Evolutionary conservation across 192 early-diverging fungal genomes (phyloP).

Genomic region (Linnemannia exigua): DNA sequence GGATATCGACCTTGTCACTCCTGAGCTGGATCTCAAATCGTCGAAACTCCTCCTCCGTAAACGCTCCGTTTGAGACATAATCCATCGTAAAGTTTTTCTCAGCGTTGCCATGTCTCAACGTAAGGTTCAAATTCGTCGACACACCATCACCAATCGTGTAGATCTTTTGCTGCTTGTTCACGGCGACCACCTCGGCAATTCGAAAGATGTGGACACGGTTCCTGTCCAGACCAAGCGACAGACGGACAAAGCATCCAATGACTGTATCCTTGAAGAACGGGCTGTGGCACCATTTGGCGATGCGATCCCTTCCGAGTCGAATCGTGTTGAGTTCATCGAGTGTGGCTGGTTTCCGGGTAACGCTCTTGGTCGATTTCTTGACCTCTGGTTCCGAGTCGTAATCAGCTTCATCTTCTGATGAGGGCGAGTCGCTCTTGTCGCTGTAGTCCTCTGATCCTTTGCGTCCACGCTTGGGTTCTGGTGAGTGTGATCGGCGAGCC

Average conservation of each 20-base stretch:
- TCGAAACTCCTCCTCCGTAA: slow-evolving; percentile 75
- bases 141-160: slow-evolving; percentile 72
- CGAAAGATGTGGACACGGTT: slow-evolving; percentile 71
- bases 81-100: slow-evolving; percentile 82
- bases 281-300: slow-evolving; percentile 81
- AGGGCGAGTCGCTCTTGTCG: slow-evolving; percentile 40
- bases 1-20: slow-evolving; percentile 61
- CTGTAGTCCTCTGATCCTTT: slow-evolving; percentile 49
- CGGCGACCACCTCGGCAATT: slow-evolving; percentile 36
- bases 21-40: slow-evolving; percentile 68
- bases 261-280: slow-evolving; percentile 79
- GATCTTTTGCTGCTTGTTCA: slow-evolving; percentile 59
- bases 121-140: slow-evolving; percentile 75
- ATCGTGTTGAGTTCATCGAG: slow-evolving; percentile 76
- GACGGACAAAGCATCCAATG: slow-evolving; percentile 76
- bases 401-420: slow-evolving; percentile 37
- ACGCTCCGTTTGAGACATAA: slow-evolving; percentile 78
- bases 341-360: slow-evolving; percentile 61
- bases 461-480: slow-evolving; percentile 48
- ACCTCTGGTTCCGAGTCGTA: slow-evolving; percentile 46
- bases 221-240: slow-evolving; percentile 73
- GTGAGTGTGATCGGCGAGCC: slow-evolving; percentile 50
- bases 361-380: slow-evolving; percentile 45
- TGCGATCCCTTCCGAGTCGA: slow-evolving; percentile 71
- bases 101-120: slow-evolving; percentile 76